Conservation (phyloP, 2,329 filamentous ascomycete genomes). For the Trichocomaceae sp. region DNA sequence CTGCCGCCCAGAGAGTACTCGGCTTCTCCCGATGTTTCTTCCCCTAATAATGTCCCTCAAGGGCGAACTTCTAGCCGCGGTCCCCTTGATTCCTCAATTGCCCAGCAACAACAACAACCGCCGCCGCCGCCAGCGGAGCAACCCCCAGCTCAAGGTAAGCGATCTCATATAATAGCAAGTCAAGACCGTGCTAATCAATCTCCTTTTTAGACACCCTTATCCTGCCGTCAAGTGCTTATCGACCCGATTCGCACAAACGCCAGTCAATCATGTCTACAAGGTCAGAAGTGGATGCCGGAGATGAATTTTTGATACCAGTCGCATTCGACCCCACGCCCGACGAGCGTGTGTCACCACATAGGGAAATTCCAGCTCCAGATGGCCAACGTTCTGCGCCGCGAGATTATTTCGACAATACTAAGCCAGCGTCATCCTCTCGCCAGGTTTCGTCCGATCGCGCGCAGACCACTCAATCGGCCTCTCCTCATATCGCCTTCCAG, state of each 20-base stretch:
- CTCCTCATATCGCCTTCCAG: constrained; percentile 88
- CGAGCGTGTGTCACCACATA: constrained; percentile 43
- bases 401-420: constrained; percentile 51
- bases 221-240: constrained; percentile 69
- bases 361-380: not conserved
- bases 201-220: constrained; percentile 52
- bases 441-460: constrained; percentile 18
- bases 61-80: constrained; percentile 19
- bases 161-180: not conserved
- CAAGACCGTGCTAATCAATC: not conserved
- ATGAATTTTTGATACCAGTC: constrained; percentile 70
- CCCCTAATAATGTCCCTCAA: constrained; percentile 18
- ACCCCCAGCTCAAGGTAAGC: constrained; percentile 27
- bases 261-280: constrained; percentile 61
- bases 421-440: constrained; percentile 22
- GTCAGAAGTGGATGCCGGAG: constrained; percentile 49
- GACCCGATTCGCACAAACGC: constrained; percentile 53
- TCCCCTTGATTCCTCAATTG: constrained; percentile 21
- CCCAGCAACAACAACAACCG: constrained; percentile 4
- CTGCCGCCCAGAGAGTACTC: constrained; percentile 57
- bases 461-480: constrained; percentile 45
- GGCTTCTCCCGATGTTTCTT: constrained; percentile 31
- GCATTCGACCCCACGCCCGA: constrained; percentile 62
- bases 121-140: constrained; percentile 19
- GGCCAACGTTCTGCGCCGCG: constrained; percentile 28